These are phyloP conservation scores for Chalciporus chontae DNA, from an alignment of 768 basidiomycete species.

Conservation along the genomic window DNA sequence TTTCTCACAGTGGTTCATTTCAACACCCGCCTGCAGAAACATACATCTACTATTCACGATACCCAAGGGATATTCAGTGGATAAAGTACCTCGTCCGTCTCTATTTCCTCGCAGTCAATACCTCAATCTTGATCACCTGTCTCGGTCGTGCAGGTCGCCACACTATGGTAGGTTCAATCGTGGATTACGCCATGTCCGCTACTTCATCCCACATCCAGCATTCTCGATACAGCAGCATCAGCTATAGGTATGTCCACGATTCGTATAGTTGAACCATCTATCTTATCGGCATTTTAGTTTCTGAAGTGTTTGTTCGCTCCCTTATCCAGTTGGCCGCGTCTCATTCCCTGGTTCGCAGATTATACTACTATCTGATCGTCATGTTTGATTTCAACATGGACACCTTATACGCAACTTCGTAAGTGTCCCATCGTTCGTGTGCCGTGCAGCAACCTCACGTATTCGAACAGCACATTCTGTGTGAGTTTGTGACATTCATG, in stretches of 20 bases:
- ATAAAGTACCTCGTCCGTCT: conserved; percentile 20
- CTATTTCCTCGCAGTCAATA: not conserved
- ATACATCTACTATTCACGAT: conserved; percentile 30
- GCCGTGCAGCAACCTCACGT: not conserved
- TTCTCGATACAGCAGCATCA: conserved; percentile 23
- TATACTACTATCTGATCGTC: conserved; percentile 28
- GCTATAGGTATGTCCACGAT: conserved; percentile 20
- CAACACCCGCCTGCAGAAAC: conserved; percentile 12
- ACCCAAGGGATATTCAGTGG: conserved; percentile 17
- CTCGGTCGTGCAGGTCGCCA: conserved; percentile 15
- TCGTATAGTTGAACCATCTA: not conserved
- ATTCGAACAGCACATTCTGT: conserved; percentile 24
- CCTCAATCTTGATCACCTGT: not conserved
- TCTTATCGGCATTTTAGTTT: conserved; percentile 21
- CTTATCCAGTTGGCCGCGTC: not conserved
- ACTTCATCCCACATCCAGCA: conserved; percentile 6
- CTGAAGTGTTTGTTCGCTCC: conserved; percentile 20
- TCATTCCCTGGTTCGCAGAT: conserved; percentile 14
- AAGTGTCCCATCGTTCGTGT: not conserved
- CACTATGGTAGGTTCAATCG: conserved; percentile 15
- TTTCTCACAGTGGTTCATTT: not conserved
- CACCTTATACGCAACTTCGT: conserved; percentile 25
- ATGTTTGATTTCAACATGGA: conserved; percentile 23
- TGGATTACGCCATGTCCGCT: not conserved
- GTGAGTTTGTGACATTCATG: conserved; percentile 18